A percentile compares a stretch with the other conserved stretches of the same genome.
phyloP scores from a whole-genome alignment of 106 monocot genomes.

The Acorus gramineus region DNA sequence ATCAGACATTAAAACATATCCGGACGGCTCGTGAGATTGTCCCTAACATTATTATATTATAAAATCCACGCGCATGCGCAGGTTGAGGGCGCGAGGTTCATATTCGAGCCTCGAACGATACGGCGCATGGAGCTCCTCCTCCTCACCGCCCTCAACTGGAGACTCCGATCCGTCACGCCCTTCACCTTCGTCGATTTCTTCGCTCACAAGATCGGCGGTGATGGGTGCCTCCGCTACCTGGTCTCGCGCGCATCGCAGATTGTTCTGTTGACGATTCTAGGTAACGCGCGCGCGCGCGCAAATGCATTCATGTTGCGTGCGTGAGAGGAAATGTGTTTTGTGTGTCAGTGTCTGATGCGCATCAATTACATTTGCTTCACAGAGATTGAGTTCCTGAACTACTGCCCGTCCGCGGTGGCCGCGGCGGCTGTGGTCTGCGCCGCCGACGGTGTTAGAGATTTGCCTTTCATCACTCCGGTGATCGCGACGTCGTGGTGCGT shows the following conservation, averaged over 20 bases:
- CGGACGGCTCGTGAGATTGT: too few species aligned
- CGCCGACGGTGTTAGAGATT: conserved; percentile 24
- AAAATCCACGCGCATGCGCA: not conserved
- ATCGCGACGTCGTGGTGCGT: conserved; percentile 39
- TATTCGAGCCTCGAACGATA: conserved; percentile 59
- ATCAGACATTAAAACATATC: too few species aligned
- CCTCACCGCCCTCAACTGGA: conserved; percentile 53
- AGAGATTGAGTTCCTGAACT: conserved; percentile 49
- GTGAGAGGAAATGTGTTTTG: too few species aligned
- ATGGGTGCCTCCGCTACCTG: conserved; percentile 12
- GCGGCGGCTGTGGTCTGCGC: conserved; percentile 58
- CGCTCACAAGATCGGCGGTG: conserved; percentile 26
- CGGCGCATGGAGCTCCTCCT: conserved; percentile 63
- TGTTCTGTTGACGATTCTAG: conserved; percentile 29
- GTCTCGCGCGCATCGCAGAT: conserved; percentile 30
- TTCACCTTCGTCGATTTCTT: conserved; percentile 48
- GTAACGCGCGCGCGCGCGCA: conserved; percentile 10
- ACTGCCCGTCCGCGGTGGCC: conserved; percentile 58
- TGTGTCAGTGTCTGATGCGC: too few species aligned
- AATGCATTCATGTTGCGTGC: too few species aligned
- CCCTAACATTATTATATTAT: not conserved
- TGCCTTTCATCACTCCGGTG: conserved; percentile 22
- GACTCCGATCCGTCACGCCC: conserved; percentile 38
- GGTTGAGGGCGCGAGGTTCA: conserved; percentile 46
- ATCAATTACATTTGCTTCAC: not conserved